Base-by-base conservation (phyloP, 2,329 filamentous ascomycete species). In the Monosporascus cannonballus region DNA sequence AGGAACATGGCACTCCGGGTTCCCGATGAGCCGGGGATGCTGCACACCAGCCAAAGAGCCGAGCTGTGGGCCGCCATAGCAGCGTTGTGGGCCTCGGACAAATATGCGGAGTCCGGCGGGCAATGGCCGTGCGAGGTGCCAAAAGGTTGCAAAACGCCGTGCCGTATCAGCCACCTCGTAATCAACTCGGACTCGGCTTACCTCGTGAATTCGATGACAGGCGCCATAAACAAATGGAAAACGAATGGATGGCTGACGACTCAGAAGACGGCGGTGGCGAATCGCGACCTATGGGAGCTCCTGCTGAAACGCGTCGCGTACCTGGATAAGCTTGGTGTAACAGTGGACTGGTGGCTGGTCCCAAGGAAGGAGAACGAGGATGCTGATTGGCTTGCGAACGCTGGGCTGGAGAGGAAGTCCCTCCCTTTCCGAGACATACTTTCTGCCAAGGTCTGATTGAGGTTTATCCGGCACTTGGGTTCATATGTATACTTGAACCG, bases 111-210 rank as follows among this genome's bases (percentile, higher is more conserved):
- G 36, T 8, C 48, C 0, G 56, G 54, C 20, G 50, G 54, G 3
- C 56, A 58, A 42, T 50, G 47, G 48, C 24, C 34, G 6, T 57
- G 54, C 34, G 22, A 42, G 39, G n/a, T 42, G 17, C 39, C 39
- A 6, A 18, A 45, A 2, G 18, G 2, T 18, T 57, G 51, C 38
- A 14, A 24, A n/a, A 49, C 24, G 15, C 55, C 50, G 17, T 54
- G 57, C n/a, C 15, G 20, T 4, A 47, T 54, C 11, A 15, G 1
- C 1, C 52, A 58, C 48, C 30, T 59, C 20, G 48, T 58, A 1
- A 49, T 58, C 39, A 58, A 59, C 34, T 54, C 55, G 3, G 55
- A 58, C 44, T 58, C 55, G 30, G 51, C 51, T 4, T 59, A 58
- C 50, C 50, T 56, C 7, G 57, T 59, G 41, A 50, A 54, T 42